phyloP scores from a whole-genome alignment of 495 filamentous ascomycete species.

The Penicillium roqueforti region DNA sequence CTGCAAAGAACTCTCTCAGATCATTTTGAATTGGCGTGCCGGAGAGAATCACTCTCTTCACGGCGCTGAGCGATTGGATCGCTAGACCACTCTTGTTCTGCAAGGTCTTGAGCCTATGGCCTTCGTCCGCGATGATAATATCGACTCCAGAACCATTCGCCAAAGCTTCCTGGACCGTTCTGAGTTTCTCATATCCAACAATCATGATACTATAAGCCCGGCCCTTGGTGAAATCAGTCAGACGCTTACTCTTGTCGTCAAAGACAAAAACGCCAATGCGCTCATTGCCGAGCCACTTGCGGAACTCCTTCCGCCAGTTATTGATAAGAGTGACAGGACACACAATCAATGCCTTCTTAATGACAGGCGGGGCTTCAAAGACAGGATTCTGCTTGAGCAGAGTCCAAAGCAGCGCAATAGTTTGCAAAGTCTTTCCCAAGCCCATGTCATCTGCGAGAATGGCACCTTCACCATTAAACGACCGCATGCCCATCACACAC shows the following conservation, averaged over 20 bases:
- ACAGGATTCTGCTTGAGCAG: conserved; percentile 77
- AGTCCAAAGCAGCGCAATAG: conserved; percentile 75
- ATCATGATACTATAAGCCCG: conserved; percentile 75
- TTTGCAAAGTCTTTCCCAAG: conserved; percentile 75
- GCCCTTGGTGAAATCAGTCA: conserved; percentile 76
- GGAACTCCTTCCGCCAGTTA: conserved; percentile 78
- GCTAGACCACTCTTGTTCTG: conserved; percentile 77
- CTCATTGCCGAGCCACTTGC: conserved; percentile 77
- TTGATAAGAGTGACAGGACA: conserved; percentile 76
- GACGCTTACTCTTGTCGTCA: conserved; percentile 59
- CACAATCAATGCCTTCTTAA: conserved; percentile 77
- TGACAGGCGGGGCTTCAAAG: conserved; percentile 54
- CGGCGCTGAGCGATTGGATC: conserved; percentile 67
- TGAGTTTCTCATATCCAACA: conserved; percentile 75
- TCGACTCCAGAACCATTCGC: conserved; percentile 62
- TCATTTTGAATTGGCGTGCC: conserved; percentile 82
- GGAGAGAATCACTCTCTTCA: conserved; percentile 64
- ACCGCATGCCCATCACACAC: conserved; percentile 76
- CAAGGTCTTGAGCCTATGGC: conserved; percentile 75
- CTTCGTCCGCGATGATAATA: conserved; percentile 79
- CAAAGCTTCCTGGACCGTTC: conserved; percentile 63
- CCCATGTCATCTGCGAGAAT: conserved; percentile 85
- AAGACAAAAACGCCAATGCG: conserved; percentile 71
- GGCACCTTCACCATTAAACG: conserved; percentile 67
- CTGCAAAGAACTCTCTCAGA: conserved; percentile 71